A percentile compares a stretch with the other conserved stretches of the same genome.
phyloP scores from a whole-genome alignment of 2,329 filamentous ascomycete genomes.

The Xylaria hypoxylon region DNA sequence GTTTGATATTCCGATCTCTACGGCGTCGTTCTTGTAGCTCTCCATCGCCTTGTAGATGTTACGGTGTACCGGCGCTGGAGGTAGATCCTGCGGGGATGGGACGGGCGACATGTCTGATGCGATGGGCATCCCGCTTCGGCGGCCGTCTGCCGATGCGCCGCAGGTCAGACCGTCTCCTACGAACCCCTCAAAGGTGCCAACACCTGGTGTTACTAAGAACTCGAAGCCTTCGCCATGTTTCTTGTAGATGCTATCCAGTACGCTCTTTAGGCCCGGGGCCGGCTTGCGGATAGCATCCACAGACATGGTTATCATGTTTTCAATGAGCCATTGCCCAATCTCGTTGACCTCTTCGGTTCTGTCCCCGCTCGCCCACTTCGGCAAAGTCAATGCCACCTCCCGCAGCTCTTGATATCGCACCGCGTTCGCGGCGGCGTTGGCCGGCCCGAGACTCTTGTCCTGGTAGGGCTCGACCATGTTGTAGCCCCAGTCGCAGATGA shows the following conservation, averaged over 20 bases:
- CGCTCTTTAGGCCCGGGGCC: conserved; percentile 23
- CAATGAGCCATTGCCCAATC: conserved; percentile 38
- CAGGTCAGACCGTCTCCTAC: conserved; percentile 40
- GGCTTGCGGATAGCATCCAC: conserved; percentile 33
- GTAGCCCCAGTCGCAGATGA: conserved; percentile 37
- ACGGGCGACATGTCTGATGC: conserved; percentile 42
- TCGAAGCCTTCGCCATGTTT: conserved; percentile 38
- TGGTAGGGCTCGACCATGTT: conserved; percentile 39
- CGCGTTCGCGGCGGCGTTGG: conserved; percentile 35
- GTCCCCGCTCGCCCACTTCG: conserved; percentile 42
- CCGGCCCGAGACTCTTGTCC: conserved; percentile 29
- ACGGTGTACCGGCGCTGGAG: conserved; percentile 28
- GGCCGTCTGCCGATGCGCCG: conserved; percentile 43
- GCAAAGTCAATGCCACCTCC: conserved; percentile 33
- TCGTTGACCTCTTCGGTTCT: conserved; percentile 34
- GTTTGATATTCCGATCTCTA: conserved; percentile 41
- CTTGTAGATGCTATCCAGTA: conserved; percentile 36
- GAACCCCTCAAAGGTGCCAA: conserved; percentile 44
- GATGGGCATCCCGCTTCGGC: conserved; percentile 39
- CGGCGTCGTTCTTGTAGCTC: conserved; percentile 23
- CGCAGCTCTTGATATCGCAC: conserved; percentile 41
- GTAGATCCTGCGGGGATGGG: conserved; percentile 38
- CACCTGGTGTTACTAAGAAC: conserved; percentile 39
- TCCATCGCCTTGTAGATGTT: conserved; percentile 40
- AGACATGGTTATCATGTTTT: conserved; percentile 32